Evolutionary conservation across 768 basidiomycete species (phyloP).

Genomic region (Pleurotus cornucopiae): DNA sequence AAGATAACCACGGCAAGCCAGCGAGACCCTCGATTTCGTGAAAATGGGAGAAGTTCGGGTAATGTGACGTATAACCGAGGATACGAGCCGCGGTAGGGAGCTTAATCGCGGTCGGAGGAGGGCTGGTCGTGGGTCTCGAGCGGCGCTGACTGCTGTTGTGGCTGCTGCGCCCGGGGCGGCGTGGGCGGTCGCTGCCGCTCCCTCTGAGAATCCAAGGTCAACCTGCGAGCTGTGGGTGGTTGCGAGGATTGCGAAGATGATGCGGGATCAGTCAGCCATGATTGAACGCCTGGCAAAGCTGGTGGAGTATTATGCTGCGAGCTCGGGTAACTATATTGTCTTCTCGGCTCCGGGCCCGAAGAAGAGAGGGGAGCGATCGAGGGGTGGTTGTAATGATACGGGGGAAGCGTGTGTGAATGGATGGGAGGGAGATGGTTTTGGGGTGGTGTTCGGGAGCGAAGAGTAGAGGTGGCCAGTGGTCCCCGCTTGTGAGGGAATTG

Average conservation of each 20-base stretch:
- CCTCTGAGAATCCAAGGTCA: neutral
- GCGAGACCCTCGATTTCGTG: neutral
- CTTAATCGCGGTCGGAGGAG: neutral
- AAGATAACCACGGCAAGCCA: neutral
- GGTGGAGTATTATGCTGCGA: constrained; percentile 22
- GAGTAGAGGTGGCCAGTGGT: constrained; percentile 49
- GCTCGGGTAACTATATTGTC: constrained; percentile 35
- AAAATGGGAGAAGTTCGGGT: neutral
- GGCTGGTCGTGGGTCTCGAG: neutral
- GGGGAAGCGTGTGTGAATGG: constrained; percentile 34
- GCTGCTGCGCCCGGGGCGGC: neutral
- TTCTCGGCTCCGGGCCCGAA: constrained; percentile 30
- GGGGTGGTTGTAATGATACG: constrained; percentile 49
- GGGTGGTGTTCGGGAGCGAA: constrained; percentile 50
- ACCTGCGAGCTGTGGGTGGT: neutral
- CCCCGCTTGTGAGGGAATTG: constrained; percentile 81
- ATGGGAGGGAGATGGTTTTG: constrained; percentile 41
- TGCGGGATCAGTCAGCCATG: neutral
- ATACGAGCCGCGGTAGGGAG: neutral
- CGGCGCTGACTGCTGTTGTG: neutral
- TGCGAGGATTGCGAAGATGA: neutral
- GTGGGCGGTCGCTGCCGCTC: neutral
- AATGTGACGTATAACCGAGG: neutral
- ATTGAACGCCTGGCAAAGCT: constrained; percentile 9
- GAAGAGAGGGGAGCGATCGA: constrained; percentile 40